These are phyloP conservation scores for Falciphora oryzae DNA, from an alignment of 2,329 filamentous ascomycete genomes.

Conservation along the genomic window DNA sequence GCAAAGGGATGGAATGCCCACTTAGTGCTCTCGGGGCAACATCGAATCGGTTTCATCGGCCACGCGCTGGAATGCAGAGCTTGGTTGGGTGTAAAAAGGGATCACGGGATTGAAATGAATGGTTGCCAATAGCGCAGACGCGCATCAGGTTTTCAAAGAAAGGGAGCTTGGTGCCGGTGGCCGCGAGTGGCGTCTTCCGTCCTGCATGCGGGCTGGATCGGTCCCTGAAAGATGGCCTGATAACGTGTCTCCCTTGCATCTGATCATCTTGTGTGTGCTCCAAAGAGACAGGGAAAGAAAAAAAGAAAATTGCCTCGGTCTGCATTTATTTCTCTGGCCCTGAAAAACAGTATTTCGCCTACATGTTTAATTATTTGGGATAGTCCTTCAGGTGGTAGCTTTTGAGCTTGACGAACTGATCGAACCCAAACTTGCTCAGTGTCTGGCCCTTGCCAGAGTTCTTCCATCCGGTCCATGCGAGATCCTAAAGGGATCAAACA, in stretches of 20 bases:
- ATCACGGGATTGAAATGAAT: not conserved
- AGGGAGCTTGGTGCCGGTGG: not conserved
- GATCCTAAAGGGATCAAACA: slow-evolving; percentile 54
- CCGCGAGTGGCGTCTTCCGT: not conserved
- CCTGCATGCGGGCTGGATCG: not conserved
- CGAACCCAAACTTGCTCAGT: slow-evolving; percentile 83
- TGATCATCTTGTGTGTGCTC: not conserved
- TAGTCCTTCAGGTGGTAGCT: slow-evolving; percentile 89
- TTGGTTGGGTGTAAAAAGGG: not conserved
- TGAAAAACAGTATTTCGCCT: too few species aligned
- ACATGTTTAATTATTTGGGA: slow-evolving; percentile 42
- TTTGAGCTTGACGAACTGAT: slow-evolving; percentile 94
- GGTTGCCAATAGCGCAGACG: not conserved
- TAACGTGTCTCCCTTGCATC: not conserved
- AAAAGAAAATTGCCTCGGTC: not conserved
- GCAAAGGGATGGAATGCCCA: not conserved
- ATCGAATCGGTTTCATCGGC: not conserved
- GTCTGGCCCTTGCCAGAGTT: slow-evolving; percentile 91
- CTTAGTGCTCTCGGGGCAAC: not conserved
- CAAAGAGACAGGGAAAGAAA: not conserved
- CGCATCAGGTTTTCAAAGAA: not conserved
- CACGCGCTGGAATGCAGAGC: not conserved
- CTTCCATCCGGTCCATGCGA: slow-evolving; percentile 98
- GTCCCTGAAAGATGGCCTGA: not conserved
- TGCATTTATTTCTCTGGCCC: not conserved